Evolutionary conservation across 2,329 filamentous ascomycete species (phyloP).

Genomic region (Pseudocercospora ulei): DNA sequence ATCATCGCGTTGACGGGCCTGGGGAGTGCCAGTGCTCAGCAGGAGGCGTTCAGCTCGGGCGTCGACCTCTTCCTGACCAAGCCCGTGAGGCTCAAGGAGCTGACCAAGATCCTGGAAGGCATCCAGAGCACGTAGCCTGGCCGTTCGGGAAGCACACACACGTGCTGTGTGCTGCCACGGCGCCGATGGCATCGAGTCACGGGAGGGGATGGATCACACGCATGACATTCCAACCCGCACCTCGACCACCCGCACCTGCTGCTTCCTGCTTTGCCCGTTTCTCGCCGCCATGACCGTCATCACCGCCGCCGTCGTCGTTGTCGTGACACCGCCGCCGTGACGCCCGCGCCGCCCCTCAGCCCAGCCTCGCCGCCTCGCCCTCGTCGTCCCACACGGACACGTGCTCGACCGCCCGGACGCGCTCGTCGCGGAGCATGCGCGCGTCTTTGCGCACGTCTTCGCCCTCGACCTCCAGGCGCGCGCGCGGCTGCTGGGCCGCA

Average conservation of each 20-base stretch:
- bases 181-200: too few species aligned
- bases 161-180: too few species aligned
- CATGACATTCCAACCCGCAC: too few species aligned
- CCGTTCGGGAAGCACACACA: too few species aligned
- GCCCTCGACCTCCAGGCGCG: slow-evolving; percentile 75
- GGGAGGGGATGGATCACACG: too few species aligned
- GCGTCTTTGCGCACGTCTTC: slow-evolving; percentile 79
- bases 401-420: slow-evolving; percentile 45
- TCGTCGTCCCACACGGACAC: slow-evolving; percentile 32
- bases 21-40: slow-evolving; percentile 28
- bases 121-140: slow-evolving; percentile 8
- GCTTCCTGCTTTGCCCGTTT: too few species aligned
- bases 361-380: slow-evolving; percentile 30
- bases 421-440: slow-evolving; percentile 84
- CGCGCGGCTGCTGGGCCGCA: slow-evolving; percentile 74
- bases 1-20: slow-evolving; percentile 32
- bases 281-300: neutral
- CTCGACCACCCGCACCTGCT: too few species aligned
- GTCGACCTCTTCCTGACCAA: slow-evolving; percentile 33
- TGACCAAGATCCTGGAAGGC: slow-evolving; percentile 22
- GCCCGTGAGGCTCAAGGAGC: slow-evolving; percentile 24
- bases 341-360: slow-evolving; percentile 22
- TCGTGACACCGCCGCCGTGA: neutral
- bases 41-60: slow-evolving; percentile 30
- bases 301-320: neutral